Base-by-base conservation (phyloP, 352 stramenopile species). In the Phytopythium helicoides region DNA sequence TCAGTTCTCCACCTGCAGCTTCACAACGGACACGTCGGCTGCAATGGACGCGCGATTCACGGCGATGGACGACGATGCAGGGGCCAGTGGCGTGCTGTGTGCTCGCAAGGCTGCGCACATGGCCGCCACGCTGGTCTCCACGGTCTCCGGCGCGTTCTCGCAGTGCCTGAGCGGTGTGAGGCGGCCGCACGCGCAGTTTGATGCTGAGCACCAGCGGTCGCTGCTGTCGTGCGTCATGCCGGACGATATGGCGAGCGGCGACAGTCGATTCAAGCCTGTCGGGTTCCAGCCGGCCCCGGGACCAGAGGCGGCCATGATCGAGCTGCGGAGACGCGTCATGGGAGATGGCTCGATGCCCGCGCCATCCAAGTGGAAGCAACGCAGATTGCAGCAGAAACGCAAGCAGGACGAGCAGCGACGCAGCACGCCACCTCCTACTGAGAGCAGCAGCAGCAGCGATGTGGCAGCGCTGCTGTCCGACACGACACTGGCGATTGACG, bases 201-300 rank as follows among this genome's bases (percentile, higher is more conserved):
- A 86, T 46, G 69, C 87, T 38, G 81, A 91, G 58, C 75, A 89
- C 44, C 68, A 87, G 60, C 71, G 77, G 18, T 79, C 81, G 50
- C 60, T 91, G 33, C 70, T 89, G 6, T 86, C 73, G 45, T 77
- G 66, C 51, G 64, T 77, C 56, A 60, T 58, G 34, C 68, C 65
- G 3, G 68, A 79, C n/a, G 69, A 76, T 14, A 53, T 55, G 21
- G 71, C 54, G 3, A 62, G 64, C 4, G 69, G 81, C 23, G 66
- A 71, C 47, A 66, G 69, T 45, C 48, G 64, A 25, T 67, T 78
- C 31, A 6, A 23, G 19, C 19, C 19, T 7, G n/a, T 19, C 11
- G 40, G 22, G 40, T 47, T 21, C 42, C 19, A 36, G 25, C 23
- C 25, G 42, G 22, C 21, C 6, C 14, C 33, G 0, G 46, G 33